phyloP scores from a whole-genome alignment of 306 rosid genomes.

The Styphnolobium japonicum region DNA sequence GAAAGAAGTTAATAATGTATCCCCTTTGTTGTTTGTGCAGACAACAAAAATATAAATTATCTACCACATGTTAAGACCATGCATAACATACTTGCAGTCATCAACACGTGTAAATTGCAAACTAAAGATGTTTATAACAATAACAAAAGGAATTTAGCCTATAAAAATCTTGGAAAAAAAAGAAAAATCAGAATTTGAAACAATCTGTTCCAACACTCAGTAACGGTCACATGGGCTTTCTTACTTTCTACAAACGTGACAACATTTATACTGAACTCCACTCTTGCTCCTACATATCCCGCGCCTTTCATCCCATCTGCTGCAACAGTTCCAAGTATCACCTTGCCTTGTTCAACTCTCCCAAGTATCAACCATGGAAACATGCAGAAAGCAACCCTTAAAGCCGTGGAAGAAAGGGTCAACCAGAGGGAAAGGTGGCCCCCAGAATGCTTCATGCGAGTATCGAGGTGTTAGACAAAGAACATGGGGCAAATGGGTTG shows the following conservation, averaged over 20 bases:
- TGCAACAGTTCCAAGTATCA: conserved; percentile 36
- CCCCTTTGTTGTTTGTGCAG: neutral
- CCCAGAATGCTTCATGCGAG: conserved; percentile 80
- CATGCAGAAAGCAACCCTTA: conserved; percentile 58
- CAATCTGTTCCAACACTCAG: conserved; percentile 2
- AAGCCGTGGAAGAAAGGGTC: conserved; percentile 99
- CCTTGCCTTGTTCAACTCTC: conserved; percentile 15
- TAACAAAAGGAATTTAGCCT: too few species aligned
- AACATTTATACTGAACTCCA: conserved; percentile 72
- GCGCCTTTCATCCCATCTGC: conserved; percentile 61
- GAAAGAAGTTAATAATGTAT: neutral
- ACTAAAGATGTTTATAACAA: neutral
- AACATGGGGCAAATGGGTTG: conserved; percentile 99
- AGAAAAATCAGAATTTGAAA: conserved; percentile 23
- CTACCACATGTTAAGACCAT: neutral
- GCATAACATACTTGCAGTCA: neutral
- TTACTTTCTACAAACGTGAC: conserved; percentile 65
- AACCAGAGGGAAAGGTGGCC: conserved; percentile 95
- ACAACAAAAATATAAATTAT: neutral
- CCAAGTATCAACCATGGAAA: conserved; percentile 51
- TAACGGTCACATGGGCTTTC: conserved; percentile 74
- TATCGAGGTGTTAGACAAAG: conserved; percentile 93
- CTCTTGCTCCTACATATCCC: conserved; percentile 69
- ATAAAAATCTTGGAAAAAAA: too few species aligned
- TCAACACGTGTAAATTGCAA: neutral